phyloP scores from a whole-genome alignment of 257 asterid genomes.

The Ophiorrhiza pumila region DNA sequence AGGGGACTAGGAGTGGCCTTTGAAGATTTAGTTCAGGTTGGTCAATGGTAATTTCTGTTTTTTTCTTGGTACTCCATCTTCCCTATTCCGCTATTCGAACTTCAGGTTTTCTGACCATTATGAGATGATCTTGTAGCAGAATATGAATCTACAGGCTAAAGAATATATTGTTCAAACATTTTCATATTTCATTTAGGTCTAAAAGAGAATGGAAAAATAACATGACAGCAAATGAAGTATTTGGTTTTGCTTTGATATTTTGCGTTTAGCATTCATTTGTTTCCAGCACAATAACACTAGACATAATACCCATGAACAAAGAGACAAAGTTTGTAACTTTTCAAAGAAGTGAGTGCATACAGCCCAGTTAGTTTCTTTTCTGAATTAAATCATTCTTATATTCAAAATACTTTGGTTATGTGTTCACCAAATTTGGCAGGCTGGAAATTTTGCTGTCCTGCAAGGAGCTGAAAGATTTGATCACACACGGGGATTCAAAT shows the following conservation, averaged over 20 bases:
- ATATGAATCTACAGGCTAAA: not conserved
- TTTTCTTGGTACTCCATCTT: not conserved
- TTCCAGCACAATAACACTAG: not conserved
- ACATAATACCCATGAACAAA: not conserved
- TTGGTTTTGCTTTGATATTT: not conserved
- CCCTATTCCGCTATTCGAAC: not conserved
- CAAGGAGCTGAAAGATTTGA: slow-evolving; percentile 89
- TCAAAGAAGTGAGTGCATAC: not conserved
- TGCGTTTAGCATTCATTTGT: not conserved
- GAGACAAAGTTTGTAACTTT: not conserved
- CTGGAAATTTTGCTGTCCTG: slow-evolving; percentile 72
- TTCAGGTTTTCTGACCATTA: not conserved
- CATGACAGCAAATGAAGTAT: not conserved
- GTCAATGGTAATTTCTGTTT: not conserved
- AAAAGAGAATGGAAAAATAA: no score
- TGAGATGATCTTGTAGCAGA: no score
- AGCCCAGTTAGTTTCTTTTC: not conserved
- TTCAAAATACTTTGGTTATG: not conserved
- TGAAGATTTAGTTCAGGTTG: slow-evolving; percentile 82
- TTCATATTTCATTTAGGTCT: no score
- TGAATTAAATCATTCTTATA: not conserved
- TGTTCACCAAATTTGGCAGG: slow-evolving; percentile 35
- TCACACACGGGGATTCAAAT: slow-evolving; percentile 74
- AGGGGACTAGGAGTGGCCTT: slow-evolving; percentile 79
- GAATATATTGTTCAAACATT: not conserved